Percentiles rank a stretch among this genome's conserved stretches.
Conservation (phyloP, 257 asterid species). For the Nicotiana attenuata region DNA sequence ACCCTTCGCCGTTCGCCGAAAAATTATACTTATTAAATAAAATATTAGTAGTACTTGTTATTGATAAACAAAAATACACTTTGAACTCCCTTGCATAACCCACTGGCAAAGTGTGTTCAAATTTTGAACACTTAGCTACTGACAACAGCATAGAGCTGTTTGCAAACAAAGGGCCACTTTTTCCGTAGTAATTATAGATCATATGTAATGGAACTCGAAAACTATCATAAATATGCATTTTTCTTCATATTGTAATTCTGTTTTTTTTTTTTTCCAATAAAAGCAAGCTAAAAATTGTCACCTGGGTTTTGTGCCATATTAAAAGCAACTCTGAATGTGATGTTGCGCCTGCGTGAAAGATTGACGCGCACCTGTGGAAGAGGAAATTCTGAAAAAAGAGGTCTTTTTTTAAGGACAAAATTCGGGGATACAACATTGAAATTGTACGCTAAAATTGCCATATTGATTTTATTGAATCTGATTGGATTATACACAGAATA, state of each 20-base stretch:
- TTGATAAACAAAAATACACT: too few relatives aligned
- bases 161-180: not conserved
- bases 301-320: conserved; percentile 35
- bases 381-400: not conserved
- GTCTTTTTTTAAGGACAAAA: conserved; percentile 6
- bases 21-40: too few relatives aligned
- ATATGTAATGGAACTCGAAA: not conserved
- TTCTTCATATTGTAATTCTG: not conserved
- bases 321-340: conserved; percentile 22
- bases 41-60: too few relatives aligned
- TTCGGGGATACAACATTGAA: not conserved
- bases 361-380: conserved; percentile 7
- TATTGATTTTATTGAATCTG: not conserved
- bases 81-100: too few relatives aligned
- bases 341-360: conserved; percentile 13
- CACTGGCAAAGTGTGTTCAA: too few relatives aligned
- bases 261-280: not conserved
- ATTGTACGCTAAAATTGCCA: not conserved
- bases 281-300: not conserved
- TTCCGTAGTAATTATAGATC: not conserved
- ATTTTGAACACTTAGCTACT: too few relatives aligned
- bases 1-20: too few relatives aligned
- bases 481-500: not conserved
- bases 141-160: not conserved
- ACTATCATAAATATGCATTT: not conserved